Conservation (phyloP, 2,329 filamentous ascomycete species). For the Calonectria naviculata region DNA sequence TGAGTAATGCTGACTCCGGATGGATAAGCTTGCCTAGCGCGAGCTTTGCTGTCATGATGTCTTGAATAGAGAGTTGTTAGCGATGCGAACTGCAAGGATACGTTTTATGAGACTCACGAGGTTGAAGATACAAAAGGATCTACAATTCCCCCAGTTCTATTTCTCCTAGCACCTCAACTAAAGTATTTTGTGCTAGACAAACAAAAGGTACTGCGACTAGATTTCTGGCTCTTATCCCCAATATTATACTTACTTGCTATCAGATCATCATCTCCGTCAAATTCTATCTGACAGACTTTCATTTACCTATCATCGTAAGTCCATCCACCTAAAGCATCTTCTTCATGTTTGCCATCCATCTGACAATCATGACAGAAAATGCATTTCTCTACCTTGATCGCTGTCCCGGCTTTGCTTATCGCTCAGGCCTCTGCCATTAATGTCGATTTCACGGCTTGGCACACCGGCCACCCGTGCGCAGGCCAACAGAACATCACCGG, state of each 20-base stretch:
- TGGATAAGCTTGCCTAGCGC: too few species aligned
- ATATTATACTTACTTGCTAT: not conserved
- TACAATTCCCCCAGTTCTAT: too few species aligned
- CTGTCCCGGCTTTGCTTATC: not conserved
- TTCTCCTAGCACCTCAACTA: too few species aligned
- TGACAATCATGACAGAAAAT: not conserved
- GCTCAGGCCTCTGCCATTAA: not conserved
- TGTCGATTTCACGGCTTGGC: not conserved
- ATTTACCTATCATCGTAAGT: not conserved
- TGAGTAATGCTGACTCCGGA: too few species aligned
- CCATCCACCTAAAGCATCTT: not conserved
- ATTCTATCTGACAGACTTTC: too few species aligned
- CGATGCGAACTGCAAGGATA: too few species aligned
- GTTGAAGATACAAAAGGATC: too few species aligned
- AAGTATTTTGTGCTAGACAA: too few species aligned
- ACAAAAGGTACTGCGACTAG: too few species aligned
- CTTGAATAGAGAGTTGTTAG: too few species aligned
- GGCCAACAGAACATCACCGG: not conserved
- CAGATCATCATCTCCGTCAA: not conserved
- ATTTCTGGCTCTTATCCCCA: not conserved
- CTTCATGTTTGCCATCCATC: not conserved
- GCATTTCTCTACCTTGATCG: not conserved
- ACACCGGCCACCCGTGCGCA: not conserved
- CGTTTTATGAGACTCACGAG: too few species aligned
- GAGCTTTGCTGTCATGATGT: too few species aligned